Evolutionary conservation across 805 yeast genomes (phyloP), one percentile per base, ranked within the genome.

Genomic region (Kluyveromyces nonfermentans): DNA sequence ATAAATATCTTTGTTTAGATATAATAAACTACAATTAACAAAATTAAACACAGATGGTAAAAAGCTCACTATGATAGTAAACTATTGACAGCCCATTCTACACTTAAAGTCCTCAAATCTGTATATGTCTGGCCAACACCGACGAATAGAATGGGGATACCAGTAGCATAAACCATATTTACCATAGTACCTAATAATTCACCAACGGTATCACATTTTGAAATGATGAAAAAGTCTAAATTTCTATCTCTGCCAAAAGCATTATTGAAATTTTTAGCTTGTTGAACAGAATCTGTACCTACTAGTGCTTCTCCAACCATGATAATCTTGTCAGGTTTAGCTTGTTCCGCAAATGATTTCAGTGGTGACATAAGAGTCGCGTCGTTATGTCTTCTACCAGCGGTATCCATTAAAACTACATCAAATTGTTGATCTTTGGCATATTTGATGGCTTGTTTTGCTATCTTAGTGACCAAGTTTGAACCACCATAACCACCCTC

Each of bases 291-390:
- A 60, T 90, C 98, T 0, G 97, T 89, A 15, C 98, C 98, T 1
- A 90, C 97, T 33, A 90, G 70, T 0, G 98, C 98, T 64, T 90
- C 98, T 35, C 97, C 97, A 16, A 90, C 98, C 97, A 93, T 93
- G 58, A 90, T 89, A 55, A 90, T 90, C 62, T 86, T 90, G 65
- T 90, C 93, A 0, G 97, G 98, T 40, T 86, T 75, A 2, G 97
- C 97, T 40, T 94, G 89, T 55, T 85, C 87, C 15, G 97, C 97
- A 63, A 90, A 90, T 44, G 90, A 86, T 53, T 88, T 94, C 51
- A 90, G 68, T 7, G 97, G 96, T 0, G 96, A 90, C 98, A 90
- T 90, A 49, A 90, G 72, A 46, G 90, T 80, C 15, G 93, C 83
- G 62, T 93, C 97, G 52, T 90, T 87, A 59, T 93, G 98, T 44